A percentile compares a stretch with the other conserved stretches of the same genome.
phyloP scores from a whole-genome alignment of 2,329 filamentous ascomycete genomes.

The Davidsoniella virescens region DNA sequence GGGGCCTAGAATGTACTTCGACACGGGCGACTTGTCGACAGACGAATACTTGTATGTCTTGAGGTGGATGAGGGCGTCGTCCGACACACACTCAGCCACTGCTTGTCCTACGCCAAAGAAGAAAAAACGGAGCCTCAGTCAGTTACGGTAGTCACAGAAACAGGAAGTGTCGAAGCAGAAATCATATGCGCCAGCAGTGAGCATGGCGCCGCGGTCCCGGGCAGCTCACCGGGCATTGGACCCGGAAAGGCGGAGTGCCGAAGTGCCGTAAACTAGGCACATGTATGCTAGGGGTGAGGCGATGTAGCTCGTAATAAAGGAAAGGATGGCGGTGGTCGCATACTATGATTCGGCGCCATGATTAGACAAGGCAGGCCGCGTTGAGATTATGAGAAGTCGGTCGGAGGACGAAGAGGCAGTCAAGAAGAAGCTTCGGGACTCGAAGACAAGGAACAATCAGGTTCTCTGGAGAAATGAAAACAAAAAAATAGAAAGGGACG shows the following conservation, averaged over 20 bases:
- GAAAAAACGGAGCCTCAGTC: neutral
- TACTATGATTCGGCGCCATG: slow-evolving; percentile 14
- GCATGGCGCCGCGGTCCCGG: neutral
- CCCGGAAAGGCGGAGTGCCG: too few relatives aligned
- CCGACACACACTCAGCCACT: slow-evolving; percentile 60
- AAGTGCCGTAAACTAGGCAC: too few relatives aligned
- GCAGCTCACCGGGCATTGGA: neutral
- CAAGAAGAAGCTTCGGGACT: neutral
- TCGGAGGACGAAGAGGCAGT: neutral
- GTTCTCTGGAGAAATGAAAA: neutral
- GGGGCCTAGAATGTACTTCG: slow-evolving; percentile 81
- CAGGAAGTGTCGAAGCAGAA: neutral
- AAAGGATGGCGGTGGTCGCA: neutral
- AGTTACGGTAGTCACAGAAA: neutral
- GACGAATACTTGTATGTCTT: slow-evolving; percentile 95
- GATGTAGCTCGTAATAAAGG: neutral
- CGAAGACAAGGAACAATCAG: neutral
- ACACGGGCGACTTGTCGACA: slow-evolving; percentile 89
- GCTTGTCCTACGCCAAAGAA: slow-evolving; percentile 25
- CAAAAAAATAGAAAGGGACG: too few relatives aligned
- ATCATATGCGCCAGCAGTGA: neutral
- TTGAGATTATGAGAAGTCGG: neutral
- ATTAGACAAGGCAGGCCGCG: neutral
- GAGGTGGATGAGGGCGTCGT: slow-evolving; percentile 79
- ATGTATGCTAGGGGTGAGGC: too few relatives aligned